Evolutionary conservation across 2,329 filamentous ascomycete species (phyloP).

Genomic region (Tolypocladium cylindrosporum): DNA sequence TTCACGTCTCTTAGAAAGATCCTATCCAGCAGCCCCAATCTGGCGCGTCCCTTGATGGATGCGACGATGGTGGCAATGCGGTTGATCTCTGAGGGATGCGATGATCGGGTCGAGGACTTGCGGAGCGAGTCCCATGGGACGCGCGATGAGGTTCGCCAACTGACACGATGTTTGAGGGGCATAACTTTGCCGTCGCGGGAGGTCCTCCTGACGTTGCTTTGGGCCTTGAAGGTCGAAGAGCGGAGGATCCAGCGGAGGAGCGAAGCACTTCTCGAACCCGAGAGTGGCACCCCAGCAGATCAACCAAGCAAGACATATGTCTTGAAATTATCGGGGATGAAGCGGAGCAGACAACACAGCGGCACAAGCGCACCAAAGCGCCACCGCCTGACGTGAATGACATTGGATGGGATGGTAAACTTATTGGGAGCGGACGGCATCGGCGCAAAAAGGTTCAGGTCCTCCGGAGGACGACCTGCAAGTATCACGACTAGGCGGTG

Average conservation of each 20-base stretch:
- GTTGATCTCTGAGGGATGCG: constrained; percentile 53
- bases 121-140: constrained; percentile 20
- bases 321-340: constrained; percentile 12
- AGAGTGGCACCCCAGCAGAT: constrained; percentile 14
- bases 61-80: constrained; percentile 65
- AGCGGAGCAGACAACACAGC: constrained; percentile 9
- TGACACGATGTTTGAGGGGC: constrained; percentile 25
- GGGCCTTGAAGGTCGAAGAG: constrained; percentile 34
- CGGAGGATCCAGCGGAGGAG: constrained; percentile 19
- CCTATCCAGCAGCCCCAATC: constrained; percentile 62
- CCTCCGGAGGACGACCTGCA: neutral
- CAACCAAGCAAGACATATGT: constrained; percentile 13
- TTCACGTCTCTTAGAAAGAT: constrained; percentile 53
- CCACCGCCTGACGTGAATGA: constrained; percentile 12
- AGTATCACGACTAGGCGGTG: neutral
- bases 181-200: constrained; percentile 35
- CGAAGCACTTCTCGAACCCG: constrained; percentile 10
- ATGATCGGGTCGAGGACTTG: constrained; percentile 32
- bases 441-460: constrained; percentile 6
- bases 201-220: constrained; percentile 36
- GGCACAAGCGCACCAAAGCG: constrained; percentile 8
- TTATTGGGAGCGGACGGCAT: constrained; percentile 3
- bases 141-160: constrained; percentile 25
- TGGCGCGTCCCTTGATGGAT: constrained; percentile 66
- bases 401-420: constrained; percentile 7